A percentile compares a stretch with the other conserved stretches of the same genome.
phyloP scores from a whole-genome alignment of 306 rosid genomes.

The Quercus rubra region DNA sequence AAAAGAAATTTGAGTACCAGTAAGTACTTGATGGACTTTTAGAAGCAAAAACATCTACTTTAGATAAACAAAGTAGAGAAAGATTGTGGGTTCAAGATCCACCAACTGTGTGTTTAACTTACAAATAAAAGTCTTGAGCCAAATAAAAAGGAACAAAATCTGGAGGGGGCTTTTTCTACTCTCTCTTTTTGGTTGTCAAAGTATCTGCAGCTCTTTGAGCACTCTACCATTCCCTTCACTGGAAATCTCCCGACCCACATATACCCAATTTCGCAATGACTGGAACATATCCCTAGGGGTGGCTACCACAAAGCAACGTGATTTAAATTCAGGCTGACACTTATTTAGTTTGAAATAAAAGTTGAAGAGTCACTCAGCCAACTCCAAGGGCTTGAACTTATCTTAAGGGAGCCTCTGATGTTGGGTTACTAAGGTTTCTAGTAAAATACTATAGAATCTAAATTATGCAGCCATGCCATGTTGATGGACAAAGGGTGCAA shows the following conservation, averaged over 20 bases:
- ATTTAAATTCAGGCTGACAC: not conserved
- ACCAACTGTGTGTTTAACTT: no score
- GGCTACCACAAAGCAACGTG: not conserved
- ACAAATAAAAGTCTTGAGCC: no score
- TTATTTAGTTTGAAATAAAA: not conserved
- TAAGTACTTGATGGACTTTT: not conserved
- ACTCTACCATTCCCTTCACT: not conserved
- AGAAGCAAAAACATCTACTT: not conserved
- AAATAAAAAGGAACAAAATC: not conserved
- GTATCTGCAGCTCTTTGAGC: not conserved
- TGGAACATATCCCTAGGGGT: not conserved
- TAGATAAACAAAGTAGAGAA: not conserved
- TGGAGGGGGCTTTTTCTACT: not conserved
- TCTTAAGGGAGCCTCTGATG: not conserved
- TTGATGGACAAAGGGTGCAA: not conserved
- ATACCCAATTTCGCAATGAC: not conserved
- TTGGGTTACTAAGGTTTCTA: not conserved
- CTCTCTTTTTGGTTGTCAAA: not conserved
- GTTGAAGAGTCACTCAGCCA: not conserved
- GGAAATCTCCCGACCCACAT: not conserved
- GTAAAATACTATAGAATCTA: not conserved
- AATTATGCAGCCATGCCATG: not conserved
- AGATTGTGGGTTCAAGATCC: no score
- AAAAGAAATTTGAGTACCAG: not conserved
- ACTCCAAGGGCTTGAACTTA: not conserved